Evolutionary conservation across 352 stramenopile species (phyloP).

Genomic region (Phytophthora idaei): DNA sequence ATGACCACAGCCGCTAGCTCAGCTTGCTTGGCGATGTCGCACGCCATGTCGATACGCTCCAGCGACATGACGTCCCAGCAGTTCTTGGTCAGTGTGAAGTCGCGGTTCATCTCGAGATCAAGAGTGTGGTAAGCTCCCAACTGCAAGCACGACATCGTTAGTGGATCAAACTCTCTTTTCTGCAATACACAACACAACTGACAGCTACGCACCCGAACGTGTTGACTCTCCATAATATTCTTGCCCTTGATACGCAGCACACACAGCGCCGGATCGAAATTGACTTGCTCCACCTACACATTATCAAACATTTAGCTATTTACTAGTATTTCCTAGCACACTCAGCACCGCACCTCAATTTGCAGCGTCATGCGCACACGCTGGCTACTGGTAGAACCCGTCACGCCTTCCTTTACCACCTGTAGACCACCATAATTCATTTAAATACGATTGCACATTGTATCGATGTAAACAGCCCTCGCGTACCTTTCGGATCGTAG

Average conservation of each 20-base stretch:
- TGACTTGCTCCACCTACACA: constrained; percentile 92
- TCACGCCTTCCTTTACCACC: constrained; percentile 95
- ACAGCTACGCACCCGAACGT: constrained; percentile 87
- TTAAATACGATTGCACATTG: constrained; percentile 25
- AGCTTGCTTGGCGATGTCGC: constrained; percentile 93
- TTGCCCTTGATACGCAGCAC: constrained; percentile 95
- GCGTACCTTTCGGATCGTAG: constrained; percentile 96
- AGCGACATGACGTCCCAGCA: constrained; percentile 98
- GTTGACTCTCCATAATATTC: constrained; percentile 94
- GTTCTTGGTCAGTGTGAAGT: constrained; percentile 96
- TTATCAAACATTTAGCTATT: constrained; percentile 2
- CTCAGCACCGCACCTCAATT: constrained; percentile 72
- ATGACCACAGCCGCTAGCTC: constrained; percentile 98
- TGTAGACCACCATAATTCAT: constrained; percentile 27
- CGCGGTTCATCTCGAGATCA: constrained; percentile 95
- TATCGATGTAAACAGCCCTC: neutral
- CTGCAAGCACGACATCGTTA: constrained; percentile 33
- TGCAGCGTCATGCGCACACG: constrained; percentile 96
- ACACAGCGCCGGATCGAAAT: constrained; percentile 95
- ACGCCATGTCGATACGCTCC: constrained; percentile 95
- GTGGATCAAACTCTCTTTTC: neutral
- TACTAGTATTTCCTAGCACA: neutral
- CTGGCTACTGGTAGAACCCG: constrained; percentile 94
- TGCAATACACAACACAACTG: neutral
- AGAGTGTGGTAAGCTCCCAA: constrained; percentile 98